These are phyloP conservation scores for Paramecium caudatum DNA, from an alignment of 73 alveolate species.

Conservation along the genomic window DNA sequence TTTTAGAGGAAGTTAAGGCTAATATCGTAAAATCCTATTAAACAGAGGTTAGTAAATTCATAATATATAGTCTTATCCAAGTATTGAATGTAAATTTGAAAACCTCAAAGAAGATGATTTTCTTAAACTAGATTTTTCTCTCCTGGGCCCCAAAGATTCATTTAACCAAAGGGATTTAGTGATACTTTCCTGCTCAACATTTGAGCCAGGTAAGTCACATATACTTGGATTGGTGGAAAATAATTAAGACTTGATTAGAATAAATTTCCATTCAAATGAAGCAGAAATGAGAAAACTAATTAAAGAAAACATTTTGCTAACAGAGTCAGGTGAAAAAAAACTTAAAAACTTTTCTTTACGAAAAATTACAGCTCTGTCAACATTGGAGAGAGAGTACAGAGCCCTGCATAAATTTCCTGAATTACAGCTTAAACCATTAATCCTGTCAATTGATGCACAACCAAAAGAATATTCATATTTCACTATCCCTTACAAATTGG, in stretches of 20 bases:
- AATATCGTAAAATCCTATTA: conserved; percentile 56
- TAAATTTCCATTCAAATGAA: not conserved
- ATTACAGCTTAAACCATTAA: conserved; percentile 34
- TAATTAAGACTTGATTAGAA: conserved; percentile 9
- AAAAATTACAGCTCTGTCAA: conserved; percentile 13
- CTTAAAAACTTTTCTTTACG: conserved; percentile 24
- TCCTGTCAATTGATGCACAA: conserved; percentile 5
- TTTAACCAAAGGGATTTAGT: conserved; percentile 49
- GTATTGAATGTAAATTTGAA: conserved; percentile 14
- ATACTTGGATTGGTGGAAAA: conserved; percentile 22
- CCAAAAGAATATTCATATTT: conserved; percentile 49
- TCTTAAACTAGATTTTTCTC: conserved; percentile 30
- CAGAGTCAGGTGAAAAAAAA: not conserved
- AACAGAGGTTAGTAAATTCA: conserved; percentile 64
- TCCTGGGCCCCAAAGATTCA: conserved; percentile 9
- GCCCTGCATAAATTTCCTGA: conserved; percentile 67
- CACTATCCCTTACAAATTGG: conserved; percentile 48
- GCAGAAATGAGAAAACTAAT: not conserved
- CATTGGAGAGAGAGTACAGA: conserved; percentile 32
- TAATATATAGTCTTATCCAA: not conserved
- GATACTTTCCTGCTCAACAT: not conserved
- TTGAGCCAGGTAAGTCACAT: not conserved
- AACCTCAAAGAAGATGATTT: conserved; percentile 16
- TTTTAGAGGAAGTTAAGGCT: conserved; percentile 75
- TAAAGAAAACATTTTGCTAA: not conserved